These are phyloP conservation scores for Jimgerdemannia flammicorona DNA, from an alignment of 192 early-diverging fungal genomes.

Conservation along the genomic window DNA sequence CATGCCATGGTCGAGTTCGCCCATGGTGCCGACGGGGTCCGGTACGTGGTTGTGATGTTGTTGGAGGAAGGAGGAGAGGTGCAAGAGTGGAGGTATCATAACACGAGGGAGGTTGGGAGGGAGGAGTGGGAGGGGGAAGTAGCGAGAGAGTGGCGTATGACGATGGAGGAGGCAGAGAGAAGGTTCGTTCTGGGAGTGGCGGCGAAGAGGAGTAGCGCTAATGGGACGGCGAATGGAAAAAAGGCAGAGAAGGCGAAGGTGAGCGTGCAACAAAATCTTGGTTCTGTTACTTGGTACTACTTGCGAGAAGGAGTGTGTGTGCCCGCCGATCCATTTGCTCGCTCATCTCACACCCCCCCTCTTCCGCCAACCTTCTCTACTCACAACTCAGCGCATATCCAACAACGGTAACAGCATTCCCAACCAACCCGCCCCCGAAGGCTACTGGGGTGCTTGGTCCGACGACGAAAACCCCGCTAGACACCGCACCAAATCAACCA, in stretches of 20 bases:
- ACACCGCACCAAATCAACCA: not conserved
- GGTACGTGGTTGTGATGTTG: conserved; percentile 27
- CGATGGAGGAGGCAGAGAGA: conserved; percentile 32
- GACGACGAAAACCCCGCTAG: conserved; percentile 19
- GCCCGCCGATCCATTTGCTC: too few relatives aligned
- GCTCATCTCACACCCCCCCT: too few relatives aligned
- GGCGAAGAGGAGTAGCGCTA: conserved; percentile 9
- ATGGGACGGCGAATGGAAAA: conserved; percentile 8
- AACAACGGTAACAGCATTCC: not conserved
- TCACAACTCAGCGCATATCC: too few relatives aligned
- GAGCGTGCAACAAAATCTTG: not conserved
- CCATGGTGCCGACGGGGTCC: conserved; percentile 5
- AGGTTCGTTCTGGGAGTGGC: conserved; percentile 16
- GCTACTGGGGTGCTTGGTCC: conserved; percentile 40
- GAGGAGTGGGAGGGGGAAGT: conserved; percentile 26
- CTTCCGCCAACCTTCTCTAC: too few relatives aligned
- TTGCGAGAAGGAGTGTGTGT: too few relatives aligned
- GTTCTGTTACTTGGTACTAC: not conserved
- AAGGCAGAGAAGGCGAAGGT: conserved; percentile 10
- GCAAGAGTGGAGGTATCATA: conserved; percentile 33
- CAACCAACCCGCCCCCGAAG: conserved; percentile 18
- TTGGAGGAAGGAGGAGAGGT: conserved; percentile 28
- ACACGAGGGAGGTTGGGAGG: conserved; percentile 25
- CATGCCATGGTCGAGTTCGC: conserved; percentile 32
- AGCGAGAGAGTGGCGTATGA: conserved; percentile 16